phyloP scores from a whole-genome alignment of 768 basidiomycete genomes.

The Fistulinella prunicolor region DNA sequence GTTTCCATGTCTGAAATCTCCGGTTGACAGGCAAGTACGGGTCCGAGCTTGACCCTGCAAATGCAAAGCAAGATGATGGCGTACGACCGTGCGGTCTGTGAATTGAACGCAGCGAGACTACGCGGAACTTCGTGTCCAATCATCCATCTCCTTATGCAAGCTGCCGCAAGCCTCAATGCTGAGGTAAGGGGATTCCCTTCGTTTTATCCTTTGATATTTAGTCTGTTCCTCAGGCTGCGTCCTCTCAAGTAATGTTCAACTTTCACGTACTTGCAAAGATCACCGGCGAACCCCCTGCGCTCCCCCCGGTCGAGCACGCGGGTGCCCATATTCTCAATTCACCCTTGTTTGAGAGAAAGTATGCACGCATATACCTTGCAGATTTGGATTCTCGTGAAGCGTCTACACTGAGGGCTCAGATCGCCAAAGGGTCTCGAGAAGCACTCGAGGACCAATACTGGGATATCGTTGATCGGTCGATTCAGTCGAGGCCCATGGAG shows the following conservation, averaged over 20 bases:
- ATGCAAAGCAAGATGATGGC: slow-evolving; percentile 97
- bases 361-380: slow-evolving; percentile 70
- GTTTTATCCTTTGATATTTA: slow-evolving; percentile 4
- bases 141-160: slow-evolving; percentile 67
- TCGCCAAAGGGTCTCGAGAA: slow-evolving; percentile 72
- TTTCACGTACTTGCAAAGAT: slow-evolving; percentile 77
- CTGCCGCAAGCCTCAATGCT: slow-evolving; percentile 54
- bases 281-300: slow-evolving; percentile 68
- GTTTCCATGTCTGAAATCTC: slow-evolving; percentile 6
- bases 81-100: slow-evolving; percentile 79
- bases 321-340: slow-evolving; percentile 81
- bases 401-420: slow-evolving; percentile 60
- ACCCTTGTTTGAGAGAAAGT: slow-evolving; percentile 77
- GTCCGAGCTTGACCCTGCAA: slow-evolving; percentile 63
- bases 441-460: slow-evolving; percentile 90
- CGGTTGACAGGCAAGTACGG: slow-evolving; percentile 36
- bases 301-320: slow-evolving; percentile 76
- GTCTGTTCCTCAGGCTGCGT: slow-evolving; percentile 38
- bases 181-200: slow-evolving; percentile 40
- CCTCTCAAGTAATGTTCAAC: slow-evolving; percentile 62
- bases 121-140: slow-evolving; percentile 74
- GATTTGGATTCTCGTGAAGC: slow-evolving; percentile 67
- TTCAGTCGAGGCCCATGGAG: slow-evolving; percentile 78
- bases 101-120: slow-evolving; percentile 72
- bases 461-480: slow-evolving; percentile 76